Base-by-base conservation (phyloP, 2,329 filamentous ascomycete genomes). In the Ceratocystis alfenasii region DNA sequence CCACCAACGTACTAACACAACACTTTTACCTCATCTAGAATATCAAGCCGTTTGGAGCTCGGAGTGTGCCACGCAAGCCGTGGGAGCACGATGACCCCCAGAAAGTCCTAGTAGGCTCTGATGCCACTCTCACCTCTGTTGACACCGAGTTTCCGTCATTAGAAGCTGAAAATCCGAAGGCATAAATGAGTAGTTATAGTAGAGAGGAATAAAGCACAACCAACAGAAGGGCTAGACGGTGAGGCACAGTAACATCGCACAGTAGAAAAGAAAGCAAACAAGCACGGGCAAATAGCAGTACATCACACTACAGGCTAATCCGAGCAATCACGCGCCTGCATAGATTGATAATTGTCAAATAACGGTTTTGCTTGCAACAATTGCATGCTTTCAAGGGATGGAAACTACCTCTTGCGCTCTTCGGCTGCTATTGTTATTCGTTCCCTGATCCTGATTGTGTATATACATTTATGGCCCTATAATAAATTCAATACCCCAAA, bases 1-100 rank as follows among this genome's bases (percentile, higher is more conserved):
- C 12, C 36, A 41, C 36, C 10, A 4, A 41, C 12, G 3, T 59
- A 36, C 79, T 50, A 90, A 36, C 28, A 50, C 4, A 6, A 7
- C 41, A 12, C 25, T n/a, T 30, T 22, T 30, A 3, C 7, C 17
- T 22, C 28, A 41, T 15, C 30, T 36, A 68, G 66, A 46, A 48
- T 46, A 62, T 68, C 53, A 68, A 65, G 50, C 66, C 66, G 45
- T 68, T 68, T 64, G 66, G 66, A 1, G 20, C 41, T 22, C 60
- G 66, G 41, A 64, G 30, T 28, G 66, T 65, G 22, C 66, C 66
- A 50, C 65, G 62, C 36, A 68, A 68, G 50, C 66, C 66, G 12
- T 68, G 66, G 66, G 66, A 68, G 36, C 60, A 45, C 25, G 64
- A 53, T 22, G 60, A 63, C 7, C 22, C 28, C n/a, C 48, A 3